phyloP scores from a whole-genome alignment of 2,329 filamentous ascomycete species.

The Microascus cirrosus region DNA sequence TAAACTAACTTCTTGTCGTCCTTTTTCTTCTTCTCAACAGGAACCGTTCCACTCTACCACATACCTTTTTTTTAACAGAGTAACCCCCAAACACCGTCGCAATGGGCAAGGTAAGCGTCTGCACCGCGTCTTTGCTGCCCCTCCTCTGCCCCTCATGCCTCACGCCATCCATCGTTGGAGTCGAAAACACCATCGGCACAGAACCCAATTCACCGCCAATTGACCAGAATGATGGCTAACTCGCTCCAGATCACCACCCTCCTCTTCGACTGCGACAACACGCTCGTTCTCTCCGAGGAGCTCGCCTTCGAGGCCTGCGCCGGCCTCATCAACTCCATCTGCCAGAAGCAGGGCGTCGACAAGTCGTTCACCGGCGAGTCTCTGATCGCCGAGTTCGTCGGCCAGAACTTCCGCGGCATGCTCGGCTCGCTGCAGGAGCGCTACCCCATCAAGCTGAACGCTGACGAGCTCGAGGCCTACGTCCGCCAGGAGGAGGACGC shows the following conservation, averaged over 20 bases:
- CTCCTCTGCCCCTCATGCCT: not conserved
- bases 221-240: not conserved
- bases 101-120: constrained; percentile 7
- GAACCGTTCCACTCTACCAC: not conserved
- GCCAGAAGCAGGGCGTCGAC: constrained; percentile 50
- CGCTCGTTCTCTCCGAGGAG: constrained; percentile 82
- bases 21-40: not conserved
- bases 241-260: constrained; percentile 42
- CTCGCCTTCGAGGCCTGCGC: constrained; percentile 88
- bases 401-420: constrained; percentile 93
- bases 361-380: constrained; percentile 66
- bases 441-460: constrained; percentile 58
- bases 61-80: not conserved
- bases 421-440: constrained; percentile 64
- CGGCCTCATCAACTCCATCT: constrained; percentile 78
- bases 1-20: not conserved
- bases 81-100: constrained; percentile 1
- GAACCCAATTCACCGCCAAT: not conserved
- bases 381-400: constrained; percentile 79
- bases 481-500: constrained; percentile 69
- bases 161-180: not conserved
- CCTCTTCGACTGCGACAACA: constrained; percentile 80
- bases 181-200: not conserved
- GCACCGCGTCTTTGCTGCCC: not conserved
- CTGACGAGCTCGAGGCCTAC: constrained; percentile 61